A percentile compares a stretch with the other conserved stretches of the same genome.
Evolutionary conservation across 257 asterid genomes (phyloP).

Genomic region (Jasminum sambac): DNA sequence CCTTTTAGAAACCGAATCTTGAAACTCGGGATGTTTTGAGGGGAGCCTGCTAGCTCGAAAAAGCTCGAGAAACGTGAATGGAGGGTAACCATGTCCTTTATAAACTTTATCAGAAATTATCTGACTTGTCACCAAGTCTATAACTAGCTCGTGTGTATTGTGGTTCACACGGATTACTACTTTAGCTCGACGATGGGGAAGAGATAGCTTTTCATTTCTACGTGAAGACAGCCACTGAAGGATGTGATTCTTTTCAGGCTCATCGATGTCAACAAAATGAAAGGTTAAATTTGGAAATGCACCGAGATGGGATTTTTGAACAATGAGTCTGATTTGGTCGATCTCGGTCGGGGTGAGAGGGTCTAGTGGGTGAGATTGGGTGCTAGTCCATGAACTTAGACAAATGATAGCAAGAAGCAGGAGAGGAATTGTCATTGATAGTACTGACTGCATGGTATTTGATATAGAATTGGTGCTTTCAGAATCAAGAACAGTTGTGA

Average conservation of each 20-base stretch:
- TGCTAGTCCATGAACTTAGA: constrained; percentile 18
- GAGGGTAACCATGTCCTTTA: constrained; percentile 60
- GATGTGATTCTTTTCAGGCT: constrained; percentile 60
- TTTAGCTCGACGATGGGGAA: constrained; percentile 48
- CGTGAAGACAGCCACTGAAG: constrained; percentile 43
- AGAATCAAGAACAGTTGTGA: constrained; percentile 23
- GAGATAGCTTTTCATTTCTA: constrained; percentile 1
- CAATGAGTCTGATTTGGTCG: constrained; percentile 32
- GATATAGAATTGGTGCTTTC: constrained; percentile 19
- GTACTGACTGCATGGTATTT: constrained; percentile 16
- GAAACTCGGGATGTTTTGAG: constrained; percentile 37
- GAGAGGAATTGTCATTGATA: constrained; percentile 29
- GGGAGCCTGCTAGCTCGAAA: constrained; percentile 46
- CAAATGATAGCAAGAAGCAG: constrained; percentile 20
- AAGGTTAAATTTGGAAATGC: constrained; percentile 45
- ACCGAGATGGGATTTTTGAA: constrained; percentile 39
- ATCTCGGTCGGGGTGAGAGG: constrained; percentile 64
- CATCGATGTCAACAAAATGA: constrained; percentile 65
- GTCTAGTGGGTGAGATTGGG: constrained; percentile 57
- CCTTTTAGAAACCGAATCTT: constrained; percentile 49
- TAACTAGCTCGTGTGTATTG: constrained; percentile 46
- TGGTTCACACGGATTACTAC: constrained; percentile 46
- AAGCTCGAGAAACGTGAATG: constrained; percentile 53
- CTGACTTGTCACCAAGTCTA: constrained; percentile 38
- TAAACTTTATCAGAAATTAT: constrained; percentile 43